Base-by-base conservation (phyloP, 2,329 filamentous ascomycete genomes). In the Orbilia quercus region DNA sequence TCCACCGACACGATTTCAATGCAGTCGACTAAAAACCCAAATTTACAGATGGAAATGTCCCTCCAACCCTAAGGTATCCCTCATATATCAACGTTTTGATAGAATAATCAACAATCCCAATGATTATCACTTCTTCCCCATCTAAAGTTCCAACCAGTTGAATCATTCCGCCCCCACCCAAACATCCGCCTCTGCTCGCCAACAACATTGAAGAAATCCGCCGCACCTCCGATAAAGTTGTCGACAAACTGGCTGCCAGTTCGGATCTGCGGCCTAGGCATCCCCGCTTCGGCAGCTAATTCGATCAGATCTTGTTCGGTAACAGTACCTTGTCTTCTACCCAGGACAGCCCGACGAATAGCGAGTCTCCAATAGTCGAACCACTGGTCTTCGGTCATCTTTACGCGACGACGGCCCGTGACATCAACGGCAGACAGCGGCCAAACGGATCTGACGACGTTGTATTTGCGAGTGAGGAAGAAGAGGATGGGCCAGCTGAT, bases 401-500 rank as follows among this genome's bases (percentile, higher is more conserved):
- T 80, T 0, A 48, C 71, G 12, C 57, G 44, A 20, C 42, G 28
- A 12, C 42, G 38, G 75, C 58, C 71, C 40, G 51, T 45, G n/a
- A 62, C 16, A 47, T 62, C 54, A 14, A 75, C 60, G 48, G 66
- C 47, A 31, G 69, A 59, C 67, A 54, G 58, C 7, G 57, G 57
- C 88, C 89, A 92, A 34, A 88, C 83, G 0, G 85, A 84, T 20
- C 83, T 82, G 1, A 87, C 84, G 1, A 90, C 87, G 75, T 89
- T 85, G 81, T 88, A 92, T 53, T 86, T 83, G 78, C 86, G 87
- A 1, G 90, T 92, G 16, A 84, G 81, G 78, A 91, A 84, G 80
- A 86, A 88, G 11, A 92, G 83, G 65, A 86, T 85, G 0, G 90
- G 90, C 90, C 90, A 92, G 1, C 85, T 82, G 76, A 92, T 83